Conservation (phyloP, 805 yeast genomes). For the Ogataea paraovalis region DNA sequence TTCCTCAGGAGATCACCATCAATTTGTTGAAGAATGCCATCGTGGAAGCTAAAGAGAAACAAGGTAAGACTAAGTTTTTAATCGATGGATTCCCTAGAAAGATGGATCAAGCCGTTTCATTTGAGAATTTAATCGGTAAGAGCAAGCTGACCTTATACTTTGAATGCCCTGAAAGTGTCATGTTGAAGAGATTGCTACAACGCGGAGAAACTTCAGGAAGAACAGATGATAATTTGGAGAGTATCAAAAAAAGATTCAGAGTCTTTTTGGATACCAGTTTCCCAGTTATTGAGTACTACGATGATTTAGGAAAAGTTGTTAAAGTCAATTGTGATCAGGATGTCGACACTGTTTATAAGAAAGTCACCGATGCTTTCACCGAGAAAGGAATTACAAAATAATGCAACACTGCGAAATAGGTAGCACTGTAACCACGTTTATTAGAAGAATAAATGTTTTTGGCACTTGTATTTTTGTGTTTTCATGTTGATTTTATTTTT, state of each 20-base stretch:
- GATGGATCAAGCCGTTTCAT: conserved; percentile 96
- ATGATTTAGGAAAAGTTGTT: conserved; percentile 68
- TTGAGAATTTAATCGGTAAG: conserved; percentile 72
- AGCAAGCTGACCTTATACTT: conserved; percentile 70
- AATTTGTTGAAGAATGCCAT: conserved; percentile 81
- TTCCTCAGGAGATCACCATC: conserved; percentile 89
- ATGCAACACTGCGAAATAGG: not conserved
- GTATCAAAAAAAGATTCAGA: conserved; percentile 83
- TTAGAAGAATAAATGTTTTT: not conserved
- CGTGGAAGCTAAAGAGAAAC: conserved; percentile 38
- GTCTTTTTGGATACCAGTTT: conserved; percentile 83
- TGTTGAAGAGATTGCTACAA: conserved; percentile 79
- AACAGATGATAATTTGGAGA: conserved; percentile 86
- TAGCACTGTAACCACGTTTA: not conserved
- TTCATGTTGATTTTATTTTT: not conserved
- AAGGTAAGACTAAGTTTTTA: conserved; percentile 60
- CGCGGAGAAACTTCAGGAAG: conserved; percentile 96
- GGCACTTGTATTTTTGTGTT: not conserved
- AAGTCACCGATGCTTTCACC: conserved; percentile 65
- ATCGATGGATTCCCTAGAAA: conserved; percentile 97
- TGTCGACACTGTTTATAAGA: conserved; percentile 69
- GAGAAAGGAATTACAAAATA: conserved; percentile 32
- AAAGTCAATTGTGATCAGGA: conserved; percentile 75
- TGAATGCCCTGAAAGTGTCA: conserved; percentile 77
- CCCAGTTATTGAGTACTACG: conserved; percentile 90